These are phyloP conservation scores for Syncephalastrum racemosum DNA, from an alignment of 371 early-diverging fungal genomes.

Conservation along the genomic window DNA sequence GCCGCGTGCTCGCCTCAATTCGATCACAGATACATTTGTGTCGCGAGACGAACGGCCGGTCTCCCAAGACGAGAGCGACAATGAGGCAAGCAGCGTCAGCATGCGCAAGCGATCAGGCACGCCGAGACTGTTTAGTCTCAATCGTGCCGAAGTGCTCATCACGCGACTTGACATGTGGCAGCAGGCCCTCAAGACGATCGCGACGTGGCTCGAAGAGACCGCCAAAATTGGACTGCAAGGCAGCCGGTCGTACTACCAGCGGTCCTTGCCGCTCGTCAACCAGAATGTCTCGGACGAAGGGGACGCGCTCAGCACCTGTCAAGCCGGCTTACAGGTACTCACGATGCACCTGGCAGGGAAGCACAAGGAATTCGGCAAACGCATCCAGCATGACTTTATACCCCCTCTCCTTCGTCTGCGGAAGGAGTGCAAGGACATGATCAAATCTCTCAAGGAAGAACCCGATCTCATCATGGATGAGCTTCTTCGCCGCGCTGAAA, in stretches of 20 bases:
- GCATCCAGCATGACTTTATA: conserved; percentile 22
- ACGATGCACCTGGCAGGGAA: conserved; percentile 28
- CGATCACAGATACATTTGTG: neutral
- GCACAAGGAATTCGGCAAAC: conserved; percentile 31
- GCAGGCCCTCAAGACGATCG: conserved; percentile 25
- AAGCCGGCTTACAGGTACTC: conserved; percentile 26
- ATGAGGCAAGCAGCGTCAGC: neutral
- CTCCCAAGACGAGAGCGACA: neutral
- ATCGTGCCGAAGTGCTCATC: conserved; percentile 38
- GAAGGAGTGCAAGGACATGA: conserved; percentile 36
- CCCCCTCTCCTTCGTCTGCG: conserved; percentile 21
- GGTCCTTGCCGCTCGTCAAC: conserved; percentile 21
- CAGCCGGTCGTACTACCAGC: conserved; percentile 30
- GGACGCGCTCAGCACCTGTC: conserved; percentile 22
- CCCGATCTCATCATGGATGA: conserved; percentile 32
- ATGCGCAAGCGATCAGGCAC: conserved; percentile 6
- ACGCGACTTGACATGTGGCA: conserved; percentile 32
- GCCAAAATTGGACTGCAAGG: conserved; percentile 27
- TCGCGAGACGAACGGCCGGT: conserved; percentile 3
- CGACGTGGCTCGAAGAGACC: conserved; percentile 33
- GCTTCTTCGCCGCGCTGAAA: conserved; percentile 33
- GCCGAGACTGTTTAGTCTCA: conserved; percentile 19
- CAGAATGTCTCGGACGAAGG: conserved; percentile 6
- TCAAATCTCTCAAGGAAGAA: conserved; percentile 30
- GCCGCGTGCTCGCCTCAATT: conserved; percentile 1